Conservation (phyloP, 306 rosid genomes). For the Carpinus fangiana region DNA sequence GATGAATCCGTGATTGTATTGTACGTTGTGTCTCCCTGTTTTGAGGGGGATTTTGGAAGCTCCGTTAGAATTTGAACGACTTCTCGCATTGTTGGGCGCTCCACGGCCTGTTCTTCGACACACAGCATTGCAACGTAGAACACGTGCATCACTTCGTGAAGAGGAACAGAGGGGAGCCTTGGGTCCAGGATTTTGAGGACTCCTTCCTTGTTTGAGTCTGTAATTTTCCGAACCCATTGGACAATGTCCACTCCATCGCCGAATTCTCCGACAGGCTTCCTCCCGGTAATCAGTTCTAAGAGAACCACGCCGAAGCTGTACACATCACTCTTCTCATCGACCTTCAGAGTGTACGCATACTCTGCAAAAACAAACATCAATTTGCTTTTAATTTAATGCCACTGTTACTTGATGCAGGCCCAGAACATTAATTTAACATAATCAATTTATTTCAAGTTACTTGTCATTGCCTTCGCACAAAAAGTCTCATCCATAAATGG, state of each 20-base stretch:
- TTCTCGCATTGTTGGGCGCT: constrained; percentile 96
- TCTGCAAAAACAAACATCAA: constrained; percentile 49
- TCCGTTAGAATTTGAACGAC: constrained; percentile 96
- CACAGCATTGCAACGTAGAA: constrained; percentile 94
- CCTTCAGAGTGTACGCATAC: constrained; percentile 90
- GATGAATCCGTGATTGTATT: constrained; percentile 44
- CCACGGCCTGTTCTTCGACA: constrained; percentile 96
- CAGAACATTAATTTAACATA: neutral
- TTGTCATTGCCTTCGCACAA: neutral
- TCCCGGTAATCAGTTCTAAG: constrained; percentile 73
- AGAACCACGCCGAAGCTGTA: constrained; percentile 96
- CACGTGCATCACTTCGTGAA: constrained; percentile 80
- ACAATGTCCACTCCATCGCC: constrained; percentile 98
- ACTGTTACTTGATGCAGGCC: neutral
- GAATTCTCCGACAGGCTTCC: constrained; percentile 95
- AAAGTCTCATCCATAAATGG: neutral
- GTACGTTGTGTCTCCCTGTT: constrained; percentile 38
- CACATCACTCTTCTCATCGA: constrained; percentile 94
- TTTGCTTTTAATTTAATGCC: neutral
- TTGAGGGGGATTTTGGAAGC: constrained; percentile 68
- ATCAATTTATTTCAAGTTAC: neutral
- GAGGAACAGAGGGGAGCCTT: constrained; percentile 87
- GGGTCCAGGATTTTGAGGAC: constrained; percentile 81
- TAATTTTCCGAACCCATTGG: constrained; percentile 91
- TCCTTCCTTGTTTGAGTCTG: constrained; percentile 81